A percentile compares a stretch with the other conserved stretches of the same genome.
phyloP scores from a whole-genome alignment of 768 basidiomycete species.

The Amanita phalloides region DNA sequence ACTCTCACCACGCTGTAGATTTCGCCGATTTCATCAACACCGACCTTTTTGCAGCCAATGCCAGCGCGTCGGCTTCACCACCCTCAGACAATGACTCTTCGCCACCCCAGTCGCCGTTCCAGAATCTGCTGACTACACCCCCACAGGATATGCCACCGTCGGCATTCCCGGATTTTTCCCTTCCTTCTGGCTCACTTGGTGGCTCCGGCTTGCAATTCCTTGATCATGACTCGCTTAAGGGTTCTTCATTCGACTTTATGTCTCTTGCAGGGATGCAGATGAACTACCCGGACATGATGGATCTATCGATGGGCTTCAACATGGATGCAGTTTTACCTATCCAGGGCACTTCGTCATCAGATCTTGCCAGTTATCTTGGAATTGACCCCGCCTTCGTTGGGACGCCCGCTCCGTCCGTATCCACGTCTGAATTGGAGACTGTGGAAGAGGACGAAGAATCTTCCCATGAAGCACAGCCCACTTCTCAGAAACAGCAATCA shows the following conservation, averaged over 20 bases:
- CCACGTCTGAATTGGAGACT: constrained; percentile 22
- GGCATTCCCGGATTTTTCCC: constrained; percentile 28
- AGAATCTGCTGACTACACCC: constrained; percentile 31
- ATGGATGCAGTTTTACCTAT: neutral
- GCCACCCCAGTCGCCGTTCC: constrained; percentile 33
- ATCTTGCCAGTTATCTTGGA: neutral
- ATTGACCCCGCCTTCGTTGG: constrained; percentile 7
- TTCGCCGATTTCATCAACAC: constrained; percentile 60
- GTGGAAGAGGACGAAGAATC: constrained; percentile 3
- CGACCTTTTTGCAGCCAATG: constrained; percentile 33
- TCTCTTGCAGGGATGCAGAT: constrained; percentile 4
- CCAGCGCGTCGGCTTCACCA: constrained; percentile 18
- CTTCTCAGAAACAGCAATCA: constrained; percentile 10
- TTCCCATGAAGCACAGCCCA: neutral
- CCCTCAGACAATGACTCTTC: constrained; percentile 29
- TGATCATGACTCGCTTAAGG: constrained; percentile 31
- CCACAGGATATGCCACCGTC: constrained; percentile 24
- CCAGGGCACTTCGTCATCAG: neutral
- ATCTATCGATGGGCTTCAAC: constrained; percentile 2
- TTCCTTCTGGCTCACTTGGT: constrained; percentile 4
- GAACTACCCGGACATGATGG: constrained; percentile 5
- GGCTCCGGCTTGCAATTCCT: constrained; percentile 26
- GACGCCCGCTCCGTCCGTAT: constrained; percentile 22
- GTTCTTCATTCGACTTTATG: constrained; percentile 10
- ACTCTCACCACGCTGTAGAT: constrained; percentile 23